Evolutionary conservation across 257 asterid species (phyloP), one percentile per base, ranked within the genome.

Genomic region (Parsonsia alboflavescens): DNA sequence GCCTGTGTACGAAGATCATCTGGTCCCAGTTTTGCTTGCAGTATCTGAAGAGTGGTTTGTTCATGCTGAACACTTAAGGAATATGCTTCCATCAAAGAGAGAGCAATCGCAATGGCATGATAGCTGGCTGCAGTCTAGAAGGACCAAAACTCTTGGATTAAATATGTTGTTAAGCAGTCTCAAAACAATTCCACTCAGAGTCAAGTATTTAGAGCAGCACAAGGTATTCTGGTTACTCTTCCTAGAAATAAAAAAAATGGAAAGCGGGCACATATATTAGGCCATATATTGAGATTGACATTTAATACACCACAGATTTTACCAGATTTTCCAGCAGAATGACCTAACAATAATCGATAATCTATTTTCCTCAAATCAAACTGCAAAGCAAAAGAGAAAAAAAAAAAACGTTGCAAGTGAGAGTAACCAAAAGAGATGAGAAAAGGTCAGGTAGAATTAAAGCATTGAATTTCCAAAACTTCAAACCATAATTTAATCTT

Each of bases 61-160:
- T 82, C 86, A 76, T 85, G 86, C 72, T 85, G 88, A 70, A 85
- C 88, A 48, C 88, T 85, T 63, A 85, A 75, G 21, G 88, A 80
- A 74, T 82, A 85, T 62, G 85, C 88, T 80, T 85, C 88, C 85
- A 85, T 85, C 72, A 85, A 82, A 69, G 88, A 82, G 73, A 85
- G 86, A 66, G 86, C 88, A 80, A 85, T 85, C 49, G 88, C 88
- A 30, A 85, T 82, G 15, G 88, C 86, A 78, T 82, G 88, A 78
- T 80, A 85, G 76, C 86, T 85, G 67, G 86, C 88, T 6, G 88
- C 88, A 54, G 88, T 85, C 88, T 85, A 81, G 62, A 48, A 76
- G 50, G 17, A 52, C 28, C 64, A 67, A 28, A 73, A 26, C 50
- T 70, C 42, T 71, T 62, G 49, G n/a, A n/a, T 57, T 49, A 46